Base-by-base conservation (phyloP, 2,329 filamentous ascomycete species). In the Zymoseptoria ardabiliae region DNA sequence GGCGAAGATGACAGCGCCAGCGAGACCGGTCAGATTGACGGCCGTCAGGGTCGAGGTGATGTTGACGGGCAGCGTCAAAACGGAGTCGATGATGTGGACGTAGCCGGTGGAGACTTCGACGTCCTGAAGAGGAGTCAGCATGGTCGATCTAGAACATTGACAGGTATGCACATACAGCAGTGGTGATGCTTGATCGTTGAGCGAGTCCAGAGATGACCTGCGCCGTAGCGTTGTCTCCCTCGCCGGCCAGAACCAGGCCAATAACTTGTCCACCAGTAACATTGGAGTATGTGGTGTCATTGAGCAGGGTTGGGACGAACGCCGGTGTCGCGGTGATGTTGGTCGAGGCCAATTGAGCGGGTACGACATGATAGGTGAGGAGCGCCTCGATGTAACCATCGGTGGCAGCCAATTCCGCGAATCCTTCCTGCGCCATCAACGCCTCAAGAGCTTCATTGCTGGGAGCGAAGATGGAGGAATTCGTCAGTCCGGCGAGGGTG, bases 381-480 rank as follows among this genome's bases (percentile, higher is more conserved):
- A 85, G 69, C 4, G 80, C 80, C 60, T 72, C 66, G 19, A 79
- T 65, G 13, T 73, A 62, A 3, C 66, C 72, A 19, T 70, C 58
- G 48, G 75, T 68, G 25, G 66, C 59, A 2, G 72, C 71, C 1
- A 72, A 64, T 30, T 68, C 71, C 55, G 75, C 74, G 19, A 77
- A 64, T 22, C 49, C 52, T 50, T 53, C 52, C 30, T 53, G 56
- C 20, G 54, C 19, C 52, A 64, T 56, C 49, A 80, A 67, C 11
- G 67, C 65, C 21, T 65, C 56, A 50, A 81, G 74, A 0, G 82
- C 82, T 10, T 77, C 67, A 67, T 85, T 83, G 68, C 75, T 79
- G 0, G 83, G 83, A 0, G 83, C 83, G 5, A 86, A 76, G 45
- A 85, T 72, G 6, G 85, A 87, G 59, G 86, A 75, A 67, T 85